These are phyloP conservation scores for Onygena corvina DNA, from an alignment of 2,329 filamentous ascomycete genomes.

Conservation along the genomic window DNA sequence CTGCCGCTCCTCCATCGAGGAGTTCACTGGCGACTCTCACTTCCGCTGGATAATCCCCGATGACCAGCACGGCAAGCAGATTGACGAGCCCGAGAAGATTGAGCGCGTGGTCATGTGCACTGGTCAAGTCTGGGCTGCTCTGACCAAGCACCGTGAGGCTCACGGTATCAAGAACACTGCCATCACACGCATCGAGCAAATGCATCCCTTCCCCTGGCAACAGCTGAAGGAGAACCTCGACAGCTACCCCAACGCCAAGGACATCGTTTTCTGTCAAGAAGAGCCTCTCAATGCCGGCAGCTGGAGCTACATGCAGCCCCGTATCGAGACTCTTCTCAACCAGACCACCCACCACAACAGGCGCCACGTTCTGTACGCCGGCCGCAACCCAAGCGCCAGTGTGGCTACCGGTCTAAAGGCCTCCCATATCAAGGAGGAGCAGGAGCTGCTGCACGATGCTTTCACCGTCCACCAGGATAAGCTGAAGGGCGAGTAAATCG, in stretches of 20 bases:
- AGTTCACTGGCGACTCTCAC: constrained; percentile 80
- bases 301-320: constrained; percentile 94
- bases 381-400: constrained; percentile 81
- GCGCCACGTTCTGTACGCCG: constrained; percentile 92
- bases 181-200: constrained; percentile 90
- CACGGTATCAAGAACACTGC: constrained; percentile 82
- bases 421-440: constrained; percentile 82
- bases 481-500: constrained; percentile 50
- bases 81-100: constrained; percentile 73
- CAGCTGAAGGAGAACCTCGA: constrained; percentile 95
- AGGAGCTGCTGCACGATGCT: constrained; percentile 60
- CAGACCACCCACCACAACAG: constrained; percentile 83
- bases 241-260: constrained; percentile 92
- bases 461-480: constrained; percentile 53
- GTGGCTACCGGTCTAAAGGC: constrained; percentile 89
- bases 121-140: constrained; percentile 83
- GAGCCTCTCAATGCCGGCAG: constrained; percentile 95
- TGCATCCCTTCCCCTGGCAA: constrained; percentile 98
- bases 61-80: constrained; percentile 64
- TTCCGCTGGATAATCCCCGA: constrained; percentile 97
- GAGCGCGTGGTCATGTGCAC: constrained; percentile 89
- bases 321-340: constrained; percentile 93
- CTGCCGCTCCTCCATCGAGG: constrained; percentile 76
- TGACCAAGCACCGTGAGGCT: constrained; percentile 80
- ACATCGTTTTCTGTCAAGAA: constrained; percentile 94